These are phyloP conservation scores for Vigna reflexopilosa DNA, from an alignment of 306 rosid genomes.

Conservation along the genomic window DNA sequence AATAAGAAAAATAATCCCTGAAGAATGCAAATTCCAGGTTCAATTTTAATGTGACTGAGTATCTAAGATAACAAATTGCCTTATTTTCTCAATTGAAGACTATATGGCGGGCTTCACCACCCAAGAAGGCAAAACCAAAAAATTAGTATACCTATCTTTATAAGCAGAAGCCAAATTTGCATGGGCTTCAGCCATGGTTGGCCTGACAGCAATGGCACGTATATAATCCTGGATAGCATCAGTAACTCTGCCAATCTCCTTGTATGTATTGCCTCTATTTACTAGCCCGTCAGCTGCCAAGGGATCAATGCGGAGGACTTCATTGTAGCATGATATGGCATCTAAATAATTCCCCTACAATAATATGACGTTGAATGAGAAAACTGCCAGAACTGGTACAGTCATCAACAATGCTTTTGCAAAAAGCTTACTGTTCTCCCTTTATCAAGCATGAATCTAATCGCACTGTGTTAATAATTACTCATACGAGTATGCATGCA, in stretches of 20 bases:
- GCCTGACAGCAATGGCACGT: slow-evolving; percentile 81
- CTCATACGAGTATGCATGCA: slow-evolving; percentile 10
- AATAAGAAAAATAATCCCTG: slow-evolving; percentile 15
- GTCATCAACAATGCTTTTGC: not conserved
- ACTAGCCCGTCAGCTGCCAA: slow-evolving; percentile 99
- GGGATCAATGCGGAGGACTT: slow-evolving; percentile 97
- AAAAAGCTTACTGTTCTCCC: slow-evolving; percentile 1
- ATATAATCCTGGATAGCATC: slow-evolving; percentile 95
- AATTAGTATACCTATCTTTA: slow-evolving; percentile 79
- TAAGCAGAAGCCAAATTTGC: slow-evolving; percentile 98
- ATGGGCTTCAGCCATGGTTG: slow-evolving; percentile 98
- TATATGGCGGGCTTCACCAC: not conserved
- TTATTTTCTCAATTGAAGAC: not conserved
- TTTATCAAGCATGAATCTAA: not conserved
- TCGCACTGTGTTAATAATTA: not conserved
- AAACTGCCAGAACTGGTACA: slow-evolving; percentile 22
- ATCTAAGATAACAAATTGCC: not conserved
- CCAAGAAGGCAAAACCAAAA: slow-evolving; percentile 5
- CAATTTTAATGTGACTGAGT: not conserved
- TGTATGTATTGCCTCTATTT: slow-evolving; percentile 96
- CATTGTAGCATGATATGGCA: slow-evolving; percentile 98
- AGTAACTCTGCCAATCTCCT: slow-evolving; percentile 96
- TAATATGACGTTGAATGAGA: slow-evolving; percentile 9
- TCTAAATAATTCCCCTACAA: slow-evolving; percentile 92
- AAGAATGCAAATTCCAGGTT: not conserved